phyloP scores from a whole-genome alignment of 345 rosid species.

The Salix arbutifolia region DNA sequence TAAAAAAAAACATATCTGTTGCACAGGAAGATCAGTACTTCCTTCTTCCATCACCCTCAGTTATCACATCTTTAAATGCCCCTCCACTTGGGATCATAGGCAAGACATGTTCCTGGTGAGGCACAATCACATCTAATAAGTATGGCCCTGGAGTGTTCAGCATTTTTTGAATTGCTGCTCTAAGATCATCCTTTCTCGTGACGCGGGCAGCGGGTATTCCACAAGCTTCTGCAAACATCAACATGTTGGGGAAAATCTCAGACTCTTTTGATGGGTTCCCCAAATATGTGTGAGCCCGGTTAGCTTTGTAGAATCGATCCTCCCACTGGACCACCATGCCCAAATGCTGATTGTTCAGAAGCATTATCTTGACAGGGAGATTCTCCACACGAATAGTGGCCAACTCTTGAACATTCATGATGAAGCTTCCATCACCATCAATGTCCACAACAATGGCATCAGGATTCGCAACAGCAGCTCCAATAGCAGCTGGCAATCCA shows the following conservation, averaged over 20 bases:
- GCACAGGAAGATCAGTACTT: conserved; percentile 13
- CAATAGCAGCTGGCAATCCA: conserved; percentile 96
- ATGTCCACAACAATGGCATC: conserved; percentile 79
- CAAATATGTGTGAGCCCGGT: conserved; percentile 82
- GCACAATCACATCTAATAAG: conserved; percentile 84
- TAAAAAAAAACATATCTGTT: not conserved
- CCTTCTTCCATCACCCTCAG: conserved; percentile 87
- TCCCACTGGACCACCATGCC: conserved; percentile 99
- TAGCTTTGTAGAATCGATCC: conserved; percentile 88
- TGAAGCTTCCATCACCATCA: conserved; percentile 96
- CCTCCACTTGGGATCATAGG: conserved; percentile 99
- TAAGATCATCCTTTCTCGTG: conserved; percentile 51
- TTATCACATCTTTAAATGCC: conserved; percentile 77
- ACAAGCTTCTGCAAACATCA: conserved; percentile 80
- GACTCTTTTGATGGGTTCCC: conserved; percentile 71
- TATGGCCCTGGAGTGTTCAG: conserved; percentile 89
- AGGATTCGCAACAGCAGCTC: conserved; percentile 93
- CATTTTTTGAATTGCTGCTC: conserved; percentile 78
- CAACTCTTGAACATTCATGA: conserved; percentile 92
- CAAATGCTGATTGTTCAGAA: conserved; percentile 88
- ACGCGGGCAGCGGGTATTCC: conserved; percentile 87
- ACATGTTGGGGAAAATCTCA: conserved; percentile 80
- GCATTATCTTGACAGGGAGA: conserved; percentile 73
- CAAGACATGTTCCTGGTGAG: conserved; percentile 93
- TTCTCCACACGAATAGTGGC: conserved; percentile 82